Evolutionary conservation across 345 rosid species (phyloP).

Genomic region (Noccaea bulbosa): DNA sequence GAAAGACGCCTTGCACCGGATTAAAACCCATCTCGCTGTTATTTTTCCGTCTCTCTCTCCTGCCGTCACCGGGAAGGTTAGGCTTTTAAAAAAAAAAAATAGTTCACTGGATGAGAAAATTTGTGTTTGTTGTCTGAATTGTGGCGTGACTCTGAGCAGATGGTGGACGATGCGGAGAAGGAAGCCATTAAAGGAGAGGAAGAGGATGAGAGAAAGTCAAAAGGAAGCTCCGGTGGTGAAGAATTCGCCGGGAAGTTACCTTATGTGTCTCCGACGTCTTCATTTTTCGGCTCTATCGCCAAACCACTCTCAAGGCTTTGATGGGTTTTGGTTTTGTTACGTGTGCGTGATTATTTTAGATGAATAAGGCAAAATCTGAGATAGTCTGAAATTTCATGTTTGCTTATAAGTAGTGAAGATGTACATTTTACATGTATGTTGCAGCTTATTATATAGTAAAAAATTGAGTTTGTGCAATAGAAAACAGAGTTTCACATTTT

Average conservation of each 20-base stretch:
- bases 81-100: not conserved
- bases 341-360: not conserved
- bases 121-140: not conserved
- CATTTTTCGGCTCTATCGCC: constrained; percentile 33
- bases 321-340: not conserved
- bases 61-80: constrained; percentile 47
- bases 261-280: constrained; percentile 32
- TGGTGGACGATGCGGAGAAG: constrained; percentile 60
- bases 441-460: too few relatives aligned
- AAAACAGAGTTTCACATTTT: not conserved
- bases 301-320: constrained; percentile 41
- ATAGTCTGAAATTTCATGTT: not conserved
- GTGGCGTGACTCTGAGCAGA: constrained; percentile 30
- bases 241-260: constrained; percentile 27
- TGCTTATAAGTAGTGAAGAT: constrained; percentile 16
- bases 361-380: not conserved
- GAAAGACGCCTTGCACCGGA: constrained; percentile 53
- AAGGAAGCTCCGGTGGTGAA: constrained; percentile 10
- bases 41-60: constrained; percentile 53
- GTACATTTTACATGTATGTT: not conserved
- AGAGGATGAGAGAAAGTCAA: constrained; percentile 21
- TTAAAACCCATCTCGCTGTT: constrained; percentile 50
- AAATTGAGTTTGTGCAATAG: not conserved
- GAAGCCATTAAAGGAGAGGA: constrained; percentile 48
- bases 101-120: not conserved